phyloP scores from a whole-genome alignment of 768 basidiomycete genomes.

The Kwoniella bestiolae region DNA sequence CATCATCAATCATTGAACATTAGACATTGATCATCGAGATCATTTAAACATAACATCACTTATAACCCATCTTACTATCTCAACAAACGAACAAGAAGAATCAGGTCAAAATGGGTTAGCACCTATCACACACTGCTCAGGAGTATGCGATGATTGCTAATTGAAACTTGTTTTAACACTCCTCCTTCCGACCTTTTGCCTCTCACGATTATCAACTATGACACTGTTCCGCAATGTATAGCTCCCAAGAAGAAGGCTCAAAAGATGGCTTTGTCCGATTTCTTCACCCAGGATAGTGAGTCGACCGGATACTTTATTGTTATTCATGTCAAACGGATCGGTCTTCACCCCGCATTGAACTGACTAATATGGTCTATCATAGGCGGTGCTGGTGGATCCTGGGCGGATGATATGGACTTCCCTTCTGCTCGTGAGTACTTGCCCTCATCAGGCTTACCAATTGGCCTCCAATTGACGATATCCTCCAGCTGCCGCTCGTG shows the following conservation, averaged over 20 bases:
- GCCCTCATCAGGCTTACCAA: neutral
- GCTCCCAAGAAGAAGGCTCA: conserved; percentile 83
- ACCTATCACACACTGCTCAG: neutral
- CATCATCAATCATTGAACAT: neutral
- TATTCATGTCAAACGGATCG: neutral
- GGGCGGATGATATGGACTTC: conserved; percentile 99
- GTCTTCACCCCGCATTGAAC: no score
- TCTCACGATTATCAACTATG: neutral
- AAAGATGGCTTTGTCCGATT: conserved; percentile 91
- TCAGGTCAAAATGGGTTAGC: conserved; percentile 8
- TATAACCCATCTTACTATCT: neutral
- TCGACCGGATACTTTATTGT: conserved; percentile 30
- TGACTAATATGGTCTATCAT: neutral
- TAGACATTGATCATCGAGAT: neutral
- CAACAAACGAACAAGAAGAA: neutral
- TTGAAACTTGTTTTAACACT: neutral
- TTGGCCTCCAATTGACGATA: neutral
- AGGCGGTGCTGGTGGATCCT: conserved; percentile 77
- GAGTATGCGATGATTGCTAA: neutral
- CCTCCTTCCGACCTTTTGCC: neutral
- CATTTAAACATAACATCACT: neutral
- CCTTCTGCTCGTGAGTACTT: conserved; percentile 84
- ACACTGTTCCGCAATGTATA: conserved; percentile 51
- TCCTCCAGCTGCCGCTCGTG: conserved; percentile 47
- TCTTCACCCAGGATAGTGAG: conserved; percentile 84